Percentiles rank a stretch among this genome's conserved stretches.
These are phyloP conservation scores for Pezicula neosporulosa DNA, from an alignment of 2,329 filamentous ascomycete genomes.

Conservation along the genomic window DNA sequence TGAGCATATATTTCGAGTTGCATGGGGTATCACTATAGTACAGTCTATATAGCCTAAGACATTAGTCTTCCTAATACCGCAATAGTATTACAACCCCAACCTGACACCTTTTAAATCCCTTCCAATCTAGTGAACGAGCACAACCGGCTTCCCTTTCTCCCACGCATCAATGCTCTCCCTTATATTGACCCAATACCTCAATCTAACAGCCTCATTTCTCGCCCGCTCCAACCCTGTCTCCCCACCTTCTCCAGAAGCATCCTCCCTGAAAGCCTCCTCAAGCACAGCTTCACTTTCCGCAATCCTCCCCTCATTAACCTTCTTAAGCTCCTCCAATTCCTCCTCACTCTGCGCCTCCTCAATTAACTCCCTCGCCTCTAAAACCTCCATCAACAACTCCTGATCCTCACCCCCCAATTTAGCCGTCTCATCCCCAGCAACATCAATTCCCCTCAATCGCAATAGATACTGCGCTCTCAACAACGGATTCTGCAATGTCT, in stretches of 20 bases:
- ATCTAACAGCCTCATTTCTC: slow-evolving; percentile 66
- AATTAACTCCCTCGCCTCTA: slow-evolving; percentile 76
- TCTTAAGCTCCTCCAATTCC: slow-evolving; percentile 56
- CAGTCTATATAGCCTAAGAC: too few species aligned
- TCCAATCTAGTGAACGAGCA: slow-evolving; percentile 45
- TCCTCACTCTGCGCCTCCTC: slow-evolving; percentile 68
- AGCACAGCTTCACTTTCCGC: slow-evolving; percentile 57
- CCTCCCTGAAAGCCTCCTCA: slow-evolving; percentile 56
- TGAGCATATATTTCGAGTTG: not conserved
- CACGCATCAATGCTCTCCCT: slow-evolving; percentile 76
- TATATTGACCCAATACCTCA: slow-evolving; percentile 92
- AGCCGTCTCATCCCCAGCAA: slow-evolving; percentile 73
- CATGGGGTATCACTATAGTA: not conserved
- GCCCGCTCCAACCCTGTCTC: slow-evolving; percentile 63
- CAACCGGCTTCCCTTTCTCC: slow-evolving; percentile 69
- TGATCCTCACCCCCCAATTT: slow-evolving; percentile 55
- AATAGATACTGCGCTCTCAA: slow-evolving; percentile 86
- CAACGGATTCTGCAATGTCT: slow-evolving; percentile 75
- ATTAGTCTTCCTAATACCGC: not conserved
- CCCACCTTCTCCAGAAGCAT: not conserved
- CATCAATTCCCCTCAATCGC: slow-evolving; percentile 66
- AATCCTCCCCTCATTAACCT: slow-evolving; percentile 67
- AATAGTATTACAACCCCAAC: not conserved
- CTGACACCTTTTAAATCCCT: not conserved
- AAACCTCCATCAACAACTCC: slow-evolving; percentile 71